Evolutionary conservation across 164 flowering plant genomes (phyloP).

Genomic region (Umbellularia californica): DNA sequence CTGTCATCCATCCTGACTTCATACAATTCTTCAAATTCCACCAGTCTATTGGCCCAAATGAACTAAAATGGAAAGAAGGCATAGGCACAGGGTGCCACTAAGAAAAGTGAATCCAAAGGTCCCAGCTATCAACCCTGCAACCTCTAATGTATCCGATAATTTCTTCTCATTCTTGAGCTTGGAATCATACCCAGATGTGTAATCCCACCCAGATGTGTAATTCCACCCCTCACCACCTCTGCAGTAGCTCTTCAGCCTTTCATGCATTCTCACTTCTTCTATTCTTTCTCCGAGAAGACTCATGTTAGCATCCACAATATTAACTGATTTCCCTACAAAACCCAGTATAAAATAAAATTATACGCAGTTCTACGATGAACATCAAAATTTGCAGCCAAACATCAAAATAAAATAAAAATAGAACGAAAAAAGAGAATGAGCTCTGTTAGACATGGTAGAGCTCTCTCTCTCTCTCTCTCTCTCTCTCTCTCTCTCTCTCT

Average conservation of each 20-base stretch:
- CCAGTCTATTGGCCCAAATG: conserved; percentile 18
- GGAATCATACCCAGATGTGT: conserved; percentile 25
- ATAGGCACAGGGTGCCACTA: conserved; percentile 27
- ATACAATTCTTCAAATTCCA: not conserved
- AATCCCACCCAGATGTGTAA: conserved; percentile 39
- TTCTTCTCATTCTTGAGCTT: conserved; percentile 17
- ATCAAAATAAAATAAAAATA: not conserved
- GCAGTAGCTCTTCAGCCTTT: conserved; percentile 36
- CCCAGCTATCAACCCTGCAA: conserved; percentile 20
- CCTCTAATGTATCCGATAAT: conserved; percentile 17
- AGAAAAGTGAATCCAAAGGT: conserved; percentile 30
- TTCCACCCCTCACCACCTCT: conserved; percentile 38
- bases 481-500: not conserved
- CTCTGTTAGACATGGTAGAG: not conserved
- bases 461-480: not conserved
- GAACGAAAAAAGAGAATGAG: not conserved
- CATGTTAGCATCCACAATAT: conserved; percentile 41
- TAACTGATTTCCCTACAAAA: conserved; percentile 31
- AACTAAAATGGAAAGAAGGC: conserved; percentile 32
- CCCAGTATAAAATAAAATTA: not conserved
- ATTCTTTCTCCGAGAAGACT: conserved; percentile 34
- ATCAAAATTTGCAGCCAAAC: not conserved
- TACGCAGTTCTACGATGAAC: not conserved
- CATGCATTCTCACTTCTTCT: conserved; percentile 33
- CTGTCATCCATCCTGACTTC: not conserved